These are phyloP conservation scores for Vitis cinerea DNA, from an alignment of 164 flowering plant genomes.

Conservation along the genomic window DNA sequence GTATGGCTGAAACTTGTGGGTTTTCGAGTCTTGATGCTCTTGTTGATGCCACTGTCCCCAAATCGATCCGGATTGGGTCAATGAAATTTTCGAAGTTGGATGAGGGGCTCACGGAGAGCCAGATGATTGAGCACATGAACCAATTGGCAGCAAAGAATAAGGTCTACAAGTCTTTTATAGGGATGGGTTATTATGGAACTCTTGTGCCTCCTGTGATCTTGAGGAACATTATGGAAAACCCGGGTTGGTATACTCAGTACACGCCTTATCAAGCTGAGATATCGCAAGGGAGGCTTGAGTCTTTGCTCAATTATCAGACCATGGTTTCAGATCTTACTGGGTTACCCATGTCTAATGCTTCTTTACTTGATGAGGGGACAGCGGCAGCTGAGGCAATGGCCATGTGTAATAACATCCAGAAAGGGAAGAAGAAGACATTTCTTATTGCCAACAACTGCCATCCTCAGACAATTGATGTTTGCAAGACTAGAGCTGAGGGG, in stretches of 20 bases:
- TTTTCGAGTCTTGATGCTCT: slow-evolving; percentile 58
- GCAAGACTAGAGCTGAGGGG: slow-evolving; percentile 88
- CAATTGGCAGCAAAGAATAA: slow-evolving; percentile 68
- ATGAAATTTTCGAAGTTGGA: slow-evolving; percentile 81
- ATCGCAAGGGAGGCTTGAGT: slow-evolving; percentile 92
- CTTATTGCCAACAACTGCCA: slow-evolving; percentile 85
- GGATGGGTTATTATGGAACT: slow-evolving; percentile 97
- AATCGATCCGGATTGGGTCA: slow-evolving; percentile 58
- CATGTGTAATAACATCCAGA: slow-evolving; percentile 85
- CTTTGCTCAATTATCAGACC: slow-evolving; percentile 86
- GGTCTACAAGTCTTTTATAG: slow-evolving; percentile 82
- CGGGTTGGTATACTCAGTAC: slow-evolving; percentile 99
- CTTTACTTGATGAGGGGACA: slow-evolving; percentile 92
- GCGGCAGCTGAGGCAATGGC: slow-evolving; percentile 99
- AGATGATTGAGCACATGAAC: slow-evolving; percentile 87
- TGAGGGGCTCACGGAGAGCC: slow-evolving; percentile 82
- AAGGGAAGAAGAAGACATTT: slow-evolving; percentile 87
- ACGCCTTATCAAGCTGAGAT: slow-evolving; percentile 99
- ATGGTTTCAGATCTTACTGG: slow-evolving; percentile 91
- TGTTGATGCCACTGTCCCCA: slow-evolving; percentile 93
- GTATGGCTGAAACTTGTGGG: slow-evolving; percentile 75
- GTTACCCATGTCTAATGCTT: slow-evolving; percentile 95
- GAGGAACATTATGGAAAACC: slow-evolving; percentile 95
- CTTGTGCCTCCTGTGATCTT: slow-evolving; percentile 80
- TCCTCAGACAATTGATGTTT: slow-evolving; percentile 89